Base-by-base conservation (phyloP, 2,329 filamentous ascomycete genomes). In the Colletotrichum plurivorum region DNA sequence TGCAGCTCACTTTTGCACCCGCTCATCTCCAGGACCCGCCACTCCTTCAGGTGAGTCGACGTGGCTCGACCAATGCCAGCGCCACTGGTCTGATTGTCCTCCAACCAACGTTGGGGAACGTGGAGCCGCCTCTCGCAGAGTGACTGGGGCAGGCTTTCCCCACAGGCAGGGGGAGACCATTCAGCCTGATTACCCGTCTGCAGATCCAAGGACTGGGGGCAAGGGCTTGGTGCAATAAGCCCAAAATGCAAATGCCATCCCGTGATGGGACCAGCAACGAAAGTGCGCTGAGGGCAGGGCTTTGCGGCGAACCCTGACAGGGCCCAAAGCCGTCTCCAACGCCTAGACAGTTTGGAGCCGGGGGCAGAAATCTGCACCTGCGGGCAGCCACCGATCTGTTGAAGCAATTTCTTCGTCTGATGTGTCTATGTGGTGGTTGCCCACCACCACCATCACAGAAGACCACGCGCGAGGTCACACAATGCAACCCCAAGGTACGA, bases 41-140 rank as follows among this genome's bases (percentile, higher is more conserved):
- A 59, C 62, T 69, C 55, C 55, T 69, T 69, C 55, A 65, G 66
- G 62, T 69, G 62, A 69, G 66, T 65, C 66, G 55, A 52, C 51
- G 62, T 51, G 66, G 49, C 62, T 69, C 49, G 55, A 36, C 66
- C 66, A 69, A 56, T 69, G 36, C 62, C 55, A 59, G 65, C 49
- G 55, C 43, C 61, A 56, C 43, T 69, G 51, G 51, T 41, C 18
- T 66, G 55, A 66, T 60, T 69, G 55, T 66, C 66, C 62, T 56
- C 62, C 62, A 69, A 69, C 62, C 66, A 69, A 20, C 36, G 55
- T 59, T 56, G 66, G 66, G 49, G 55, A 69, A 69, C 43, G 27
- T 55, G 66, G 62, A 69, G 66, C 66, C 66, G 62, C 55, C 16
- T 56, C 25, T 18, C 18, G 15, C 18, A 25, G 41, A 20, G 7